phyloP scores from a whole-genome alignment of 2,329 filamentous ascomycete species.

The Chalaropsis ovoidea region DNA sequence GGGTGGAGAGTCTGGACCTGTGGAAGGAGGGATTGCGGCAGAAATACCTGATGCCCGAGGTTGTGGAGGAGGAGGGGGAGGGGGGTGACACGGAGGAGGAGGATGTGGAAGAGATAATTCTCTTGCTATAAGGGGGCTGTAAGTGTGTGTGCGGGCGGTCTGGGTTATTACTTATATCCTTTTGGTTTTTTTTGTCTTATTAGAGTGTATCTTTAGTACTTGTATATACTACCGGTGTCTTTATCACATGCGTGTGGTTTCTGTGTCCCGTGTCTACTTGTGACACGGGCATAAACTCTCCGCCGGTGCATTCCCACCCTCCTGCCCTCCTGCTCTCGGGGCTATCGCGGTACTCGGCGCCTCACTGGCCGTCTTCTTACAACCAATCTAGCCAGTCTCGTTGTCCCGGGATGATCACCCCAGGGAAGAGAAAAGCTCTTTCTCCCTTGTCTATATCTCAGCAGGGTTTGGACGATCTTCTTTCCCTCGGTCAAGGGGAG shows the following conservation, averaged over 20 bases:
- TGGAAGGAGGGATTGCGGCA: slow-evolving; percentile 33
- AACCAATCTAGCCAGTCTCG: not conserved
- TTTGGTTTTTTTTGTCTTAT: not conserved
- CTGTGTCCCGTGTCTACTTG: not conserved
- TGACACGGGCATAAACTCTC: not conserved
- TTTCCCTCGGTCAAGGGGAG: slow-evolving; percentile 1
- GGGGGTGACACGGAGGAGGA: not conserved
- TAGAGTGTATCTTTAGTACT: slow-evolving; percentile 1
- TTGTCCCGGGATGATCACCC: not conserved
- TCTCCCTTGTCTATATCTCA: not conserved
- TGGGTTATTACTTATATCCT: not conserved
- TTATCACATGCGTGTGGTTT: not conserved
- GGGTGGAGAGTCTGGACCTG: slow-evolving; percentile 32
- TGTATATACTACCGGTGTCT: not conserved
- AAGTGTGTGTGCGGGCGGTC: not conserved
- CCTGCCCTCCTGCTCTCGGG: not conserved
- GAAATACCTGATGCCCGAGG: slow-evolving; percentile 13
- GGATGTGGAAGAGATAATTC: slow-evolving; percentile 2
- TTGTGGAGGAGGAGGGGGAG: not conserved
- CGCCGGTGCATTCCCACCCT: not conserved
- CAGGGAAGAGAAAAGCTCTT: not conserved
- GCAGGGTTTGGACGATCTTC: not conserved
- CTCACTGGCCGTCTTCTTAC: not conserved
- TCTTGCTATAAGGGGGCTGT: not conserved
- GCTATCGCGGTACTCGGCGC: not conserved